Evolutionary conservation across 352 stramenopile genomes (phyloP).

Genomic region (Pythium utonaiense): DNA sequence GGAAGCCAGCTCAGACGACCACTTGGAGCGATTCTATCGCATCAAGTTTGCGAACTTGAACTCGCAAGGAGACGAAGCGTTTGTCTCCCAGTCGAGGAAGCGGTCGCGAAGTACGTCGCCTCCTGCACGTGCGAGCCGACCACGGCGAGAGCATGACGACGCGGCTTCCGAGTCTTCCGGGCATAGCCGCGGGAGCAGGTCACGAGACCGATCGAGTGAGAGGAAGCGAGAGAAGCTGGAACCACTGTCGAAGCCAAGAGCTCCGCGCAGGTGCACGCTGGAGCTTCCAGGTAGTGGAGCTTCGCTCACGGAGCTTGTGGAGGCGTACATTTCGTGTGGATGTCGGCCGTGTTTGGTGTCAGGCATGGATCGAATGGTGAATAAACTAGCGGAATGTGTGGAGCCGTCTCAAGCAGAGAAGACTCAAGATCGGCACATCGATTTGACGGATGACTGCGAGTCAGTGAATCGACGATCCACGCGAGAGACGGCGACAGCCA

Average conservation of each 20-base stretch:
- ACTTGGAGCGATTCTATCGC: slow-evolving; percentile 15
- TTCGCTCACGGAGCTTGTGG: background rate
- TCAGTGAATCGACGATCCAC: background rate
- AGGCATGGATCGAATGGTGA: background rate
- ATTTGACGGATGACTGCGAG: background rate
- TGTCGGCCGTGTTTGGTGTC: slow-evolving; percentile 1
- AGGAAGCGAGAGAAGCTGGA: background rate
- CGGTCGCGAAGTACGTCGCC: background rate
- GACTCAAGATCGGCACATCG: background rate
- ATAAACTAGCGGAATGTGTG: background rate
- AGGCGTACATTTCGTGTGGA: background rate
- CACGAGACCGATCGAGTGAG: background rate
- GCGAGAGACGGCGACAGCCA: background rate
- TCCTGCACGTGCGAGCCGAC: too few species aligned
- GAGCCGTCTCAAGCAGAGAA: background rate
- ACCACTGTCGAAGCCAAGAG: background rate
- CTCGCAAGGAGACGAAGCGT: background rate
- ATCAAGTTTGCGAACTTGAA: slow-evolving; percentile 22
- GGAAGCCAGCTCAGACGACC: background rate
- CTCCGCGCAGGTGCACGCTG: background rate
- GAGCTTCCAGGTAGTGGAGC: background rate
- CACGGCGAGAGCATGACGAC: background rate
- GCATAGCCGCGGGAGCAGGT: background rate
- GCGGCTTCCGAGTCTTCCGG: background rate
- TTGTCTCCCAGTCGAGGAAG: background rate